A percentile compares a stretch with the other conserved stretches of the same genome.
These are phyloP conservation scores for Torrubiella hemipterigena DNA, from an alignment of 2,329 filamentous ascomycete genomes.

Conservation along the genomic window DNA sequence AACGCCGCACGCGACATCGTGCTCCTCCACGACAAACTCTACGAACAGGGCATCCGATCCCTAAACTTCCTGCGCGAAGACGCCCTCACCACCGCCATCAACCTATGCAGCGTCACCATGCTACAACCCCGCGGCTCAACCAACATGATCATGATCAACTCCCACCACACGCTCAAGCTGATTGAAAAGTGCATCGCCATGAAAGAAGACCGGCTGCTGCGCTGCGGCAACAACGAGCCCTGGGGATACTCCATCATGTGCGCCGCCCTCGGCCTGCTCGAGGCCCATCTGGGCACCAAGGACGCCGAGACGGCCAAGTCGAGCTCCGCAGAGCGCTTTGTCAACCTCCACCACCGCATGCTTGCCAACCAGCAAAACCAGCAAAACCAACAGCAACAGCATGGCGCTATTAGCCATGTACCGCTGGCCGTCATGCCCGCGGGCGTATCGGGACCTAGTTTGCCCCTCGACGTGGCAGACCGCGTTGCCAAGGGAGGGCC, in stretches of 20 bases:
- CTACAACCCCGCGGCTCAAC: constrained; percentile 46
- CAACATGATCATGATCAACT: constrained; percentile 51
- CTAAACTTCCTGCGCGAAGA: constrained; percentile 51
- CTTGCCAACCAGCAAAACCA: constrained; percentile 32
- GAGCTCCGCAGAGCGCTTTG: constrained; percentile 45
- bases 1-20: constrained; percentile 50
- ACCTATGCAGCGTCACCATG: constrained; percentile 48
- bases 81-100: constrained; percentile 46
- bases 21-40: constrained; percentile 47
- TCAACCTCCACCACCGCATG: constrained; percentile 45
- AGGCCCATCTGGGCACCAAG: constrained; percentile 47
- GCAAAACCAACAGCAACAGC: no score
- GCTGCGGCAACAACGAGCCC: constrained; percentile 52
- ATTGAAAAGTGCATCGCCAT: constrained; percentile 48
- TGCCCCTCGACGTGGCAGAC: constrained; percentile 22
- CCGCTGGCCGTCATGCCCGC: constrained; percentile 7
- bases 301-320: constrained; percentile 45
- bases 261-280: constrained; percentile 44
- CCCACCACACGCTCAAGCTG: constrained; percentile 46
- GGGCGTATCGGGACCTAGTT: constrained; percentile 14
- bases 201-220: constrained; percentile 47
- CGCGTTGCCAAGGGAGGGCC: constrained; percentile 24
- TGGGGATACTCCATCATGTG: constrained; percentile 56
- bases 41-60: constrained; percentile 44
- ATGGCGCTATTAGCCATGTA: no score